phyloP scores from a whole-genome alignment of 1,139 yeast genomes.

The Debaryomyces nepalensis region DNA sequence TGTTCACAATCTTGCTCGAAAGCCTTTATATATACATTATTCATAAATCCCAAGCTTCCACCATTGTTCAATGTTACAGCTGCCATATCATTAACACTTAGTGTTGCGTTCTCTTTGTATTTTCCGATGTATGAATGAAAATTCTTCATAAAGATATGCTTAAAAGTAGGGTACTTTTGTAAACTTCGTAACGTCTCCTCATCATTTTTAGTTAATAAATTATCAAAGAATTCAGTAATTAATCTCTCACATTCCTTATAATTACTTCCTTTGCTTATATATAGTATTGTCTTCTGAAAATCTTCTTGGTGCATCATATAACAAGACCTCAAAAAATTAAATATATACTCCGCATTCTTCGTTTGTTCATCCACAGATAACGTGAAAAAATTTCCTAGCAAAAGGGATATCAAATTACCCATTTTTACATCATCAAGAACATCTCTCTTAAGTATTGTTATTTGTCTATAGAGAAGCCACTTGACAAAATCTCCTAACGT shows the following conservation, averaged over 20 bases:
- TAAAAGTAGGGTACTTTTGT: constrained; percentile 36
- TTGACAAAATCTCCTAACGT: constrained; percentile 31
- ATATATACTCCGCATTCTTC: constrained; percentile 31
- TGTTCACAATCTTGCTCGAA: constrained; percentile 53
- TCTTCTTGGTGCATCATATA: constrained; percentile 38
- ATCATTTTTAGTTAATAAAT: constrained; percentile 40
- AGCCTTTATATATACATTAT: constrained; percentile 40
- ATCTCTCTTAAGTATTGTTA: constrained; percentile 39
- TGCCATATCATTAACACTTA: constrained; percentile 40
- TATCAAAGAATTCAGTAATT: constrained; percentile 37
- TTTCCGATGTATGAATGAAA: constrained; percentile 27
- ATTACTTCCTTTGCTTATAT: constrained; percentile 23
- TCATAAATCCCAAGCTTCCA: constrained; percentile 44
- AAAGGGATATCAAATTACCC: constrained; percentile 34
- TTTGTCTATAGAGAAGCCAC: constrained; percentile 49
- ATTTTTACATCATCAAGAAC: constrained; percentile 36
- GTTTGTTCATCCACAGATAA: constrained; percentile 21
- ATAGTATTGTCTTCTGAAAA: constrained; percentile 24
- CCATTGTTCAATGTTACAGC: constrained; percentile 42
- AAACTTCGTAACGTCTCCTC: constrained; percentile 39
- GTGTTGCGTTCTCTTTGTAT: constrained; percentile 26
- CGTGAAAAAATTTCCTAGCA: constrained; percentile 37
- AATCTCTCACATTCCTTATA: constrained; percentile 16
- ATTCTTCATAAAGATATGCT: constrained; percentile 31
- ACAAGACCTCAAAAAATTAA: constrained; percentile 43